Base-by-base conservation (phyloP, 2,329 filamentous ascomycete species). In the Ascochyta pisi region DNA sequence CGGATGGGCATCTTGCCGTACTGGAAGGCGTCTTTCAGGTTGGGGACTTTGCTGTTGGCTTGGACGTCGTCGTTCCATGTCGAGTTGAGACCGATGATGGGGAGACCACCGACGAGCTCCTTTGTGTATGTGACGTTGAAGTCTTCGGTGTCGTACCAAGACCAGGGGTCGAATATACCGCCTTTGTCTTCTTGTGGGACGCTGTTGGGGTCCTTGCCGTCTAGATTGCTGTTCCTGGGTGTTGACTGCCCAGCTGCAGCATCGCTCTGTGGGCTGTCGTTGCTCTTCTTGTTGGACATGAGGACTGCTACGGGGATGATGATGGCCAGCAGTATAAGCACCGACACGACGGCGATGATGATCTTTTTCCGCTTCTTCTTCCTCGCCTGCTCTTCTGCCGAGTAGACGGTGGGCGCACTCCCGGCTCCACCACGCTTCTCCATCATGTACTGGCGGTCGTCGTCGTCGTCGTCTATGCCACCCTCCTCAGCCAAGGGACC, bases 81-180 rank as follows among this genome's bases (percentile, higher is more conserved):
- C 0, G 86, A 87, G 70, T 90, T 89, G 23, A 99, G 83, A 0
- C 95, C 95, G 87, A 98, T 98, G 57, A 98, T 76, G 0, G 92
- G 89, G n/a, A 99, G 82, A 3, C 89, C 90, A 19, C 95, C 95
- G 0, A 98, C 89, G 13, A 87, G 92, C 45, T 86, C 84, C 57
- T 89, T 86, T 0, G 95, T 99, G 73, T 96, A 99, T 0, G 95
- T 98, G 58, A 94, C 84, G 72, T 99, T 99, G 80, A 98, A 96
- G 68, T 93, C 92, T 0, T 82, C 84, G 0, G 93, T 97, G 65
- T 96, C 89, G 63, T 90, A 89, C 95, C 95, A 99, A 2, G 89
- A 87, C 74, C 92, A 96, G 0, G 95, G 95, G 70, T 99, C 93
- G 19, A 96, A 82, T 60, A 90, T 88, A 2, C 89, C 91, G 13